Evolutionary conservation across 148 eudicot species (phyloP), one percentile per base, ranked within the genome.

Genomic region (Silene latifolia): DNA sequence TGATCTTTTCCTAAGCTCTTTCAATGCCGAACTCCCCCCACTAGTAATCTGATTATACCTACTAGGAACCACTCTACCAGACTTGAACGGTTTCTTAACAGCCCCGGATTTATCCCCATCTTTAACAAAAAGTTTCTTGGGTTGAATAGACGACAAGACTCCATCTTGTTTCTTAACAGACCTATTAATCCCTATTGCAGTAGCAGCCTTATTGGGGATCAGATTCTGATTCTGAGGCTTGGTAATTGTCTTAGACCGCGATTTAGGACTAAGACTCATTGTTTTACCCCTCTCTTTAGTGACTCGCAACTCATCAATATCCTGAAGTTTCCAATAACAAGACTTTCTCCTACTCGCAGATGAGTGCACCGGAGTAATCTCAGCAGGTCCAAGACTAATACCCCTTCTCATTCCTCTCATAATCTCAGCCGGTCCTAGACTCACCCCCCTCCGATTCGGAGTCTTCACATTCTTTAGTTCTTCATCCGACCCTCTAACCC

Each of bases 61-160:
- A 74, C 98, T 95, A 4, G 98, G 77, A 63, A 95, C 89, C 11
- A 89, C 85, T 76, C 98, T 83, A 14, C 97, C 98, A 25, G 82
- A 84, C 77, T 86, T 95, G 71, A 79, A 0, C 0, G 89, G 85
- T 83, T 90, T 89, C 88, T 91, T 94, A 21, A 69, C 74, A 1
- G 84, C 53, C 12, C 73, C 83, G 0, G 90, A 84, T 54, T 88
- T 89, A 57, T 88, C 97, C 4, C 84, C 88, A 66, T 90, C 96
- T 69, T 70, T 85, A 2, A 71, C 57, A 69, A 95, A 95, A 63
- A 94, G 85, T 74, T 92, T 95, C 84, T 92, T 95, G 4, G 98
- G 98, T 79, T 91, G 90, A 81, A 95, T 81, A 46, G 87, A 76
- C 23, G 82, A 79, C 35, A 87, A n/a, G 32, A 88, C 11, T 25